Base-by-base conservation (phyloP, 495 filamentous ascomycete species). In the Entonaema liquescens region DNA sequence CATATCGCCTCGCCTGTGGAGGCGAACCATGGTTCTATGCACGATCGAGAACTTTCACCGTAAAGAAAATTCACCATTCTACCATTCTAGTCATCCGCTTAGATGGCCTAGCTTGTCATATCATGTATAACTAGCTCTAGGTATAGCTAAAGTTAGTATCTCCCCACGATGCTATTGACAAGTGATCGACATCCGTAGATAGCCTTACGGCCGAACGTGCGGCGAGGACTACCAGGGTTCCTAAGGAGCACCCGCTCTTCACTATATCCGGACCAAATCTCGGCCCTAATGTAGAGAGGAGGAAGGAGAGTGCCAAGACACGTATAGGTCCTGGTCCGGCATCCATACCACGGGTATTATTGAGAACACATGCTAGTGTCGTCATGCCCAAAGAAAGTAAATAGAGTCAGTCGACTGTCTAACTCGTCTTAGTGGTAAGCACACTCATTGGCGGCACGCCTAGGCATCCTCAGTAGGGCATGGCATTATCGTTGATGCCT, bases 241-340 rank as follows among this genome's bases (percentile, higher is more conserved):
- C 35, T 23, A 70, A 70, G 31, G 44, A 44, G 35, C 29, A 58
- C 47, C 66, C 66, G 33, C 57, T 50, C 44, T 11, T 74, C 71
- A 70, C 67, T 74, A 73, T 69, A 74, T 67, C 62, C 71, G 71
- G 71, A 47, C 71, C 31, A 74, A 74, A 70, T 74, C 29, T 74
- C 71, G 71, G 71, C 62, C 67, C 67, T 70, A 74, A 74, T 74
- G 66, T 62, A 64, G 62, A 67, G 67, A 67, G 62, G 59, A 70
- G 62, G 59, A 70, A 63, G 62, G 1, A 57, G 23, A 57, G 23
- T 55, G 71, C 66, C 71, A 70, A 70, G 66, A 62, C 1, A 21
- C 26, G 5, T 17, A 70, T 65, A 70, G 17, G 52, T 36, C 58
- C 54, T 74, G 53, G 62, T 55, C 71, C 71, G 71, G 71, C 62